Percentiles rank a stretch among this genome's conserved stretches.
Evolutionary conservation across 108 stramenopile species (phyloP).

Genomic region (Cyclotella choctawhatcheeana): DNA sequence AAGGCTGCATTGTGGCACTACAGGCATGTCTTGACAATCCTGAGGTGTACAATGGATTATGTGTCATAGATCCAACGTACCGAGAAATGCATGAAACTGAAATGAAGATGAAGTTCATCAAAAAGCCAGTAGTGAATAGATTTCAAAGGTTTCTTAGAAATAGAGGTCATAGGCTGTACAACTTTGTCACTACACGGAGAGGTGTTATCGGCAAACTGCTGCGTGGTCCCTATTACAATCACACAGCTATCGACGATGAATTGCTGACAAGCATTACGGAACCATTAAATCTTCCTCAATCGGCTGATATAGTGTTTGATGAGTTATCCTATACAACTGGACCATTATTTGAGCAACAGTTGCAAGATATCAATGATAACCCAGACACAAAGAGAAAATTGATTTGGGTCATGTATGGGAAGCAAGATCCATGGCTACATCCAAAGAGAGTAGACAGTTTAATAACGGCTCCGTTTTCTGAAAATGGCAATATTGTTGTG

Average conservation of each 20-base stretch:
- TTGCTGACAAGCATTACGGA: constrained; percentile 41
- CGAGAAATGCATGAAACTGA: constrained; percentile 60
- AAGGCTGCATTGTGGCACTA: constrained; percentile 56
- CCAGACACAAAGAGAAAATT: constrained; percentile 8
- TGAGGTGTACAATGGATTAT: constrained; percentile 37
- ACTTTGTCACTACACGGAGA: constrained; percentile 38
- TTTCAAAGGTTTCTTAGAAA: constrained; percentile 55
- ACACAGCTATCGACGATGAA: constrained; percentile 56
- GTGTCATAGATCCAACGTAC: constrained; percentile 34
- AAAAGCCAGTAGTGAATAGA: constrained; percentile 35
- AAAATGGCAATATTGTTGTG: constrained; percentile 18
- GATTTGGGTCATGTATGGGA: constrained; percentile 54
- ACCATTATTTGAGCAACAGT: constrained; percentile 67
- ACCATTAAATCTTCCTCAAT: constrained; percentile 50
- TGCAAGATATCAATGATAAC: constrained; percentile 32
- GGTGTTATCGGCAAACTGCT: constrained; percentile 51
- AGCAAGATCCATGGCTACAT: constrained; percentile 68
- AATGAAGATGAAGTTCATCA: constrained; percentile 27
- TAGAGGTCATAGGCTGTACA: constrained; percentile 52
- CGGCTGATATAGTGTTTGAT: constrained; percentile 65
- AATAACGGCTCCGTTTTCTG: constrained; percentile 23
- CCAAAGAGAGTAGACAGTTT: constrained; percentile 45
- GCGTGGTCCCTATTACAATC: constrained; percentile 54
- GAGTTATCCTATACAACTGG: constrained; percentile 62
- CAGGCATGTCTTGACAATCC: constrained; percentile 55